A percentile compares a stretch with the other conserved stretches of the same genome.
These are phyloP conservation scores for Dactylis glomerata DNA, from an alignment of 176 grass and related monocot species.

Conservation along the genomic window DNA sequence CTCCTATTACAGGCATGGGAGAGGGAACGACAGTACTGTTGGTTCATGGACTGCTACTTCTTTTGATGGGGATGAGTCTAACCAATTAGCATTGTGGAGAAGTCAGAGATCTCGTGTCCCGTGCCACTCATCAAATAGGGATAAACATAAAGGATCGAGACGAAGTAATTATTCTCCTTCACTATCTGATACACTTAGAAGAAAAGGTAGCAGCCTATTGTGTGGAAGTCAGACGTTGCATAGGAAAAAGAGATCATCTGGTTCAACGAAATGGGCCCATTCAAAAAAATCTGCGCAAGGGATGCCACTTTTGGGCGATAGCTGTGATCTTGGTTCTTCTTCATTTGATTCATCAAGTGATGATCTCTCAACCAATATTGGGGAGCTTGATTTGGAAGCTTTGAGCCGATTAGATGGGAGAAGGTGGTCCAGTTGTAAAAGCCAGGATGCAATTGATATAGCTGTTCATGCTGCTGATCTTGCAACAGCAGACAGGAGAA, in stretches of 20 bases:
- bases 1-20: constrained; percentile 66
- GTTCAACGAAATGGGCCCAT: constrained; percentile 42
- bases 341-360: constrained; percentile 75
- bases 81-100: constrained; percentile 52
- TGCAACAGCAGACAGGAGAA: constrained; percentile 33
- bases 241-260: constrained; percentile 59
- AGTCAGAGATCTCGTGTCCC: constrained; percentile 54
- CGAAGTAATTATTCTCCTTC: constrained; percentile 67
- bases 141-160: constrained; percentile 39
- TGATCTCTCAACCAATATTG: constrained; percentile 79
- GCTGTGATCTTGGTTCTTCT: constrained; percentile 56
- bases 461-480: constrained; percentile 29
- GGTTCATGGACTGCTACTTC: constrained; percentile 56
- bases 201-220: constrained; percentile 74
- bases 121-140: constrained; percentile 56
- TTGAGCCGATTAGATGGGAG: constrained; percentile 77
- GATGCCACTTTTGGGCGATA: constrained; percentile 50
- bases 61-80: constrained; percentile 73
- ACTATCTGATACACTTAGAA: constrained; percentile 72
- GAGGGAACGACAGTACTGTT: constrained; percentile 35
- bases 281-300: constrained; percentile 55
- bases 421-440: constrained; percentile 94
- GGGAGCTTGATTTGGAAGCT: constrained; percentile 86
- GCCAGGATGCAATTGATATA: constrained; percentile 49
- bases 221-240: constrained; percentile 65